phyloP scores from a whole-genome alignment of 2,329 filamentous ascomycete species.

The Aspergillus novoparasiticus region DNA sequence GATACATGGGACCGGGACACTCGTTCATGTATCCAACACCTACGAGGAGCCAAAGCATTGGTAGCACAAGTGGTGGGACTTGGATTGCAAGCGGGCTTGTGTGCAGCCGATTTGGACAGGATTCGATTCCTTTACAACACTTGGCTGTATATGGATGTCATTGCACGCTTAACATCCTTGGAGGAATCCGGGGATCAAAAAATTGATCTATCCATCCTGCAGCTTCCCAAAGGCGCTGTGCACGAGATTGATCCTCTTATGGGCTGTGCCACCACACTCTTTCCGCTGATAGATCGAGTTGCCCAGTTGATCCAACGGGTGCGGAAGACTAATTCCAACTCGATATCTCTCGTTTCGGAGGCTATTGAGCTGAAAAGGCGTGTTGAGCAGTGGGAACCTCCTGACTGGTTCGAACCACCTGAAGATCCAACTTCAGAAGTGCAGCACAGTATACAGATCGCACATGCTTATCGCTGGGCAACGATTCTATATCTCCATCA shows the following conservation, averaged over 20 bases:
- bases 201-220: slow-evolving; percentile 41
- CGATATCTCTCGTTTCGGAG: slow-evolving; percentile 62
- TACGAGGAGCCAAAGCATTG: slow-evolving; percentile 67
- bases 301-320: slow-evolving; percentile 68
- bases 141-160: slow-evolving; percentile 75
- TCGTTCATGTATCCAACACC: slow-evolving; percentile 68
- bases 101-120: slow-evolving; percentile 54
- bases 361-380: slow-evolving; percentile 63
- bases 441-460: slow-evolving; percentile 66
- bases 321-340: slow-evolving; percentile 57
- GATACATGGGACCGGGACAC: slow-evolving; percentile 73
- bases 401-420: slow-evolving; percentile 60
- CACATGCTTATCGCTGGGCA: slow-evolving; percentile 68
- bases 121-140: slow-evolving; percentile 70
- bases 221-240: slow-evolving; percentile 47
- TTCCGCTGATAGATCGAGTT: slow-evolving; percentile 68
- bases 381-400: slow-evolving; percentile 64
- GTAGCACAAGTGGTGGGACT: slow-evolving; percentile 61
- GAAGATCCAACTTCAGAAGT: slow-evolving; percentile 66
- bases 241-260: slow-evolving; percentile 69
- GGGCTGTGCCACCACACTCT: slow-evolving; percentile 68
- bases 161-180: slow-evolving; percentile 66
- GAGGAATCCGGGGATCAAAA: slow-evolving; percentile 59
- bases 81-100: slow-evolving; percentile 36
- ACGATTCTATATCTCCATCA: slow-evolving; percentile 68